Evolutionary conservation across 2,329 filamentous ascomycete genomes (phyloP).

Genomic region (Chaetomium strumarium): DNA sequence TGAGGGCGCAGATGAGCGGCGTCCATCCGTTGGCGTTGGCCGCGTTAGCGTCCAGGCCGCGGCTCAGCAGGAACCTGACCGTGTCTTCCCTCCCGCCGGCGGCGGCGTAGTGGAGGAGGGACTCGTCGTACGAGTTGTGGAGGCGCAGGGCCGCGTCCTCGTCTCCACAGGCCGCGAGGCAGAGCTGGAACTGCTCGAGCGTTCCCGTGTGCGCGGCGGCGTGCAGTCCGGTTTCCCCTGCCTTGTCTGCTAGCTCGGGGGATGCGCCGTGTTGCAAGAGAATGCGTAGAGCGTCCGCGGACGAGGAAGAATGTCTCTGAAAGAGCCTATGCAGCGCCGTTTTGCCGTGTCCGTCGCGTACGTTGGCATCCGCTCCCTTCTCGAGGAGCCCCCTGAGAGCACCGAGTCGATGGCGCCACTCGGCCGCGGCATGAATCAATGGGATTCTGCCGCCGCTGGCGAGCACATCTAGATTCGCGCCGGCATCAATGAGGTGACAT

Average conservation of each 20-base stretch:
- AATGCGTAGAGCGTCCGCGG: slow-evolving; percentile 18
- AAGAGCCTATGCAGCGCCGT: slow-evolving; percentile 21
- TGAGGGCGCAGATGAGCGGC: slow-evolving; percentile 28
- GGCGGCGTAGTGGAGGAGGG: slow-evolving; percentile 28
- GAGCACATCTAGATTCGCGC: slow-evolving; percentile 19
- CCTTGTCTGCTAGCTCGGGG: slow-evolving; percentile 15
- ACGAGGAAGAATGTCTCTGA: not conserved
- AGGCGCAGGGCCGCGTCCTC: slow-evolving; percentile 5
- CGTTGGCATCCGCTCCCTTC: slow-evolving; percentile 25
- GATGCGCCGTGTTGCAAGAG: slow-evolving; percentile 23
- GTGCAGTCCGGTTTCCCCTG: slow-evolving; percentile 23
- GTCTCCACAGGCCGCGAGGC: slow-evolving; percentile 6
- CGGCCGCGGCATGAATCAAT: slow-evolving; percentile 11
- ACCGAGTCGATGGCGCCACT: slow-evolving; percentile 11
- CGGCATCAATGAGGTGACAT: slow-evolving; percentile 19
- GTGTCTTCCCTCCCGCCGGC: slow-evolving; percentile 22
- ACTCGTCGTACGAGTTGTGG: slow-evolving; percentile 23
- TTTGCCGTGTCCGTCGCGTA: slow-evolving; percentile 5
- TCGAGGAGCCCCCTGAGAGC: slow-evolving; percentile 24
- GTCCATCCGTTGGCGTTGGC: slow-evolving; percentile 28
- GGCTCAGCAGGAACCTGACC: slow-evolving; percentile 18
- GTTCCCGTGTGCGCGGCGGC: slow-evolving; percentile 14
- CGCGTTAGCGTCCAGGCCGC: slow-evolving; percentile 22
- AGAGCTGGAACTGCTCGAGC: slow-evolving; percentile 22
- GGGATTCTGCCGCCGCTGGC: not conserved